Evolutionary conservation across 2,329 filamentous ascomycete genomes (phyloP), one percentile per base, ranked within the genome.

Genomic region (Xenoacremonium recifei): DNA sequence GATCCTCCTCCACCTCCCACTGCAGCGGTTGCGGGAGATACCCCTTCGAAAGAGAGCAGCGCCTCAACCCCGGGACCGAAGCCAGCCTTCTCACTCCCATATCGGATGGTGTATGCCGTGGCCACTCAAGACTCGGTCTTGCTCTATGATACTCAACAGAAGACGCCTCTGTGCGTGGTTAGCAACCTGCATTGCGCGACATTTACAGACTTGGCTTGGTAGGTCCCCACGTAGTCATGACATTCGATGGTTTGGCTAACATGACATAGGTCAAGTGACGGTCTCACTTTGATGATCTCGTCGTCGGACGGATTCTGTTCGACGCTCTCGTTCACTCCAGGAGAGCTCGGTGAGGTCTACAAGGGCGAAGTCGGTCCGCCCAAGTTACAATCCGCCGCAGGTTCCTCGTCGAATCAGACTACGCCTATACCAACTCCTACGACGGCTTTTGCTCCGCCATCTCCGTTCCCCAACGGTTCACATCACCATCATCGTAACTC

Each of bases 241-340:
- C 18, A 18, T n/a, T 17, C n/a, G 25, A 16, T 15, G 7, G 15
- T 17, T 11, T 57, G 67, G 54, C 71, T 57, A 43, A 35, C n/a
- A 49, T 60, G 43, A 25, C 7, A 19, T 39, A 73, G 72, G 72
- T 73, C 75, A 33, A 73, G 63, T 39, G 74, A 79, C 44, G 76
- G 76, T 23, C 56, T 67, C 21, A 75, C 72, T 2, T 72, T 99
- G 17, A 75, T 99, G 37, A 95, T 99, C 70, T 93, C 90, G n/a
- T 99, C 93, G 0, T 96, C 93, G 0, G 93, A 99, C 64, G 93
- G 93, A 0, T 99, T 97, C 70, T 99, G 93, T 64, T 99, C 93
- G 0, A 86, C 88, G 0, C 73, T 99, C 5, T 87, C 90, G 0
- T 99, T 99, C 60, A 68, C 80, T 2, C 73, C 86, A 3, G 88